phyloP scores from a whole-genome alignment of 306 rosid species.

The Sicyos baderoa region DNA sequence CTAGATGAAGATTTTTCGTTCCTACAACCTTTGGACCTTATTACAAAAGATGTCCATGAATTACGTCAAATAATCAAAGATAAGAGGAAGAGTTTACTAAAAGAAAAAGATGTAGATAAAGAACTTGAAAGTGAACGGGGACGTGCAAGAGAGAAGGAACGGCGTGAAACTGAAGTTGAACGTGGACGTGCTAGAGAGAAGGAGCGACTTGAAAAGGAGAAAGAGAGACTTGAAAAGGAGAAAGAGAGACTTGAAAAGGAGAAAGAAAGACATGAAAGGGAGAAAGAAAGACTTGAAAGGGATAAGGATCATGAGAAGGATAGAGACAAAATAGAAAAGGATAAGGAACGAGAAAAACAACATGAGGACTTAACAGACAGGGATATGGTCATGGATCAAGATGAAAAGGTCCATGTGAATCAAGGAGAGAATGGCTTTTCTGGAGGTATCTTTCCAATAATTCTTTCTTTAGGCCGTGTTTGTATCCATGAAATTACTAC shows the following conservation, averaged over 20 bases:
- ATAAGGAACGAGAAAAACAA: conserved; percentile 20
- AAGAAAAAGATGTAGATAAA: conserved; percentile 55
- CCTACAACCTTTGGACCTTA: conserved; percentile 82
- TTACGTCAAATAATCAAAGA: conserved; percentile 69
- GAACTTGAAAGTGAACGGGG: conserved; percentile 60
- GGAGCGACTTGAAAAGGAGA: conserved; percentile 41
- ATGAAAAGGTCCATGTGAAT: conserved; percentile 31
- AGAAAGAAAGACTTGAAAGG: conserved; percentile 30
- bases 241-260: conserved; percentile 48
- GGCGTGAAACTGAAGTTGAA: conserved; percentile 35
- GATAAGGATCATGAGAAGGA: no score
- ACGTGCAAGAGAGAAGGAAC: conserved; percentile 64
- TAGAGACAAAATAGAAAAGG: no score
- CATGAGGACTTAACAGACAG: conserved; percentile 22
- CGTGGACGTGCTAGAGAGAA: conserved; percentile 29
- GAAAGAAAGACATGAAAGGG: conserved; percentile 51
- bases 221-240: conserved; percentile 46
- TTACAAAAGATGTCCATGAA: conserved; percentile 77
- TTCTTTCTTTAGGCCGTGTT: conserved; percentile 5
- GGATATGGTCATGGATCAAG: conserved; percentile 33
- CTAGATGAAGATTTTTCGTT: conserved; percentile 92
- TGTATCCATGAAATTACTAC: not conserved
- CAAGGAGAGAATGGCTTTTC: conserved; percentile 33
- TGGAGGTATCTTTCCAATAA: conserved; percentile 23
- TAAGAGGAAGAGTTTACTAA: conserved; percentile 48